Percentiles rank a stretch among this genome's conserved stretches.
phyloP scores from a whole-genome alignment of 179 eudicot genomes.

The Beta lomatogona region DNA sequence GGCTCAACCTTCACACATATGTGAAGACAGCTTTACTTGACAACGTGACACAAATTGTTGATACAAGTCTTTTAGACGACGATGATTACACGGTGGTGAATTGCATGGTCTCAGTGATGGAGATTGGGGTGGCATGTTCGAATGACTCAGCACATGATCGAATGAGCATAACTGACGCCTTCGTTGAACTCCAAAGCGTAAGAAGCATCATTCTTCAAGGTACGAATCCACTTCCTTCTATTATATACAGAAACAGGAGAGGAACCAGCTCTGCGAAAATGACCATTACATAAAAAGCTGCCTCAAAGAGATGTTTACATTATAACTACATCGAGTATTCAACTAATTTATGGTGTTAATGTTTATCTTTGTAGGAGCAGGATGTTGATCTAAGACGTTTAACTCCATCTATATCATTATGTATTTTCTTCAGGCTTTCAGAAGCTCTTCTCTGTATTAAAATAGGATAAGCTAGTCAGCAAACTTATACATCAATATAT shows the following conservation, averaged over 20 bases:
- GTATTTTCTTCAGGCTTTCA: too few species aligned
- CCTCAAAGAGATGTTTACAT: too few species aligned
- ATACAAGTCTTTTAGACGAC: neutral
- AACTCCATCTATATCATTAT: too few species aligned
- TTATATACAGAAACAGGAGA: too few species aligned
- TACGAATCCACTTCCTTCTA: neutral
- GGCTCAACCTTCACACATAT: neutral
- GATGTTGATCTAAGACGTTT: neutral
- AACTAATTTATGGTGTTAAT: neutral
- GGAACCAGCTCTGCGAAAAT: too few species aligned
- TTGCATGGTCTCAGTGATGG: slow-evolving; percentile 4
- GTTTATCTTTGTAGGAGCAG: neutral
- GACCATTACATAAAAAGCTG: too few species aligned
- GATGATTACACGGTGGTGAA: neutral
- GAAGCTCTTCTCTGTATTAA: too few species aligned
- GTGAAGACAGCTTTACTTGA: neutral
- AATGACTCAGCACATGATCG: neutral
- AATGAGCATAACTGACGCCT: neutral
- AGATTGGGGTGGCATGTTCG: neutral
- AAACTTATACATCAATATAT: too few species aligned
- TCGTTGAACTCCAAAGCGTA: neutral
- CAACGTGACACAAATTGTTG: neutral
- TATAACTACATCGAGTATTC: neutral
- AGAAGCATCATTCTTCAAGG: neutral
- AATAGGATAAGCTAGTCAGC: too few species aligned